A percentile compares a stretch with the other conserved stretches of the same genome.
Evolutionary conservation across 73 alveolate genomes (phyloP).

Genomic region (Loxodes magnus): DNA sequence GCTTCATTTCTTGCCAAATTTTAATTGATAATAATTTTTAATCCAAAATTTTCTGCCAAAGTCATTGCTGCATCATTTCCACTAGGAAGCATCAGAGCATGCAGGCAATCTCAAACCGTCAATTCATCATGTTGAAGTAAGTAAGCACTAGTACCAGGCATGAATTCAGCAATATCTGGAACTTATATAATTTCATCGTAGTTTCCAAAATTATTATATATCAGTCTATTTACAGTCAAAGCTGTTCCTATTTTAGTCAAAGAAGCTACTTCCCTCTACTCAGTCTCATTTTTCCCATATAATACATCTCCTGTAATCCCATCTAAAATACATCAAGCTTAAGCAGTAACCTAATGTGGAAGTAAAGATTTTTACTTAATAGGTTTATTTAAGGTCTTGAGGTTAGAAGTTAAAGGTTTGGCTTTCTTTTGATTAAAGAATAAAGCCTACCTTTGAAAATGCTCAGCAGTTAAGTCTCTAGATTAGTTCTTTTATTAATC

Average conservation of each 20-base stretch:
- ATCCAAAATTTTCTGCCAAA: constrained; percentile 34
- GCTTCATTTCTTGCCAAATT: too few relatives aligned
- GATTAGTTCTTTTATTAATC: too few relatives aligned
- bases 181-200: background rate
- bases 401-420: too few relatives aligned
- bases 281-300: background rate
- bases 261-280: background rate
- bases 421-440: too few relatives aligned
- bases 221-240: background rate
- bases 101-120: background rate
- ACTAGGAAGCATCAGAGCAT: constrained; percentile 45
- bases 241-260: background rate
- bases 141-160: background rate
- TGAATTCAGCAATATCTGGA: background rate
- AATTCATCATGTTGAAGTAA: background rate
- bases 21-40: too few relatives aligned
- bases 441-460: too few relatives aligned
- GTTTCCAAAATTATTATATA: background rate
- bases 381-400: too few relatives aligned
- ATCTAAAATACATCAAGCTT: too few relatives aligned
- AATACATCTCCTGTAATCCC: too few relatives aligned
- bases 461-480: too few relatives aligned
- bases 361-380: too few relatives aligned
- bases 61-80: constrained; percentile 52
- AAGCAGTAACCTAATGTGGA: too few relatives aligned